Percentiles rank a stretch among this genome's conserved stretches.
These are phyloP conservation scores for Dactylella cylindrospora DNA, from an alignment of 2,329 filamentous ascomycete genomes.

Conservation along the genomic window DNA sequence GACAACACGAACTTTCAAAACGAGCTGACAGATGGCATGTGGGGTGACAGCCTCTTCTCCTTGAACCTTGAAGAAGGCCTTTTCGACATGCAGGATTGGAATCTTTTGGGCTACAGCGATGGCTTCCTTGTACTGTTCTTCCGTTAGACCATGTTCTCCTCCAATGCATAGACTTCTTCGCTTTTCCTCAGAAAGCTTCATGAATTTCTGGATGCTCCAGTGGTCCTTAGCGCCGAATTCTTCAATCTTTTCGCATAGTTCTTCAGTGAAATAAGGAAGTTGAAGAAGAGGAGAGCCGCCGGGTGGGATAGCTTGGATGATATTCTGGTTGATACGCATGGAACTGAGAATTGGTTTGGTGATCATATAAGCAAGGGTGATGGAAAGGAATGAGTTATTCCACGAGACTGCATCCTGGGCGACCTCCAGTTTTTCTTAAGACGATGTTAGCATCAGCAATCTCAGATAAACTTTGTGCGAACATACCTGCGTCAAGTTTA, in stretches of 20 bases:
- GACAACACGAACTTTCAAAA: slow-evolving; percentile 91
- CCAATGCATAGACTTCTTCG: slow-evolving; percentile 72
- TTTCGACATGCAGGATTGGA: slow-evolving; percentile 79
- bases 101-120: slow-evolving; percentile 79
- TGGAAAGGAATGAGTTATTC: slow-evolving; percentile 82
- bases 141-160: slow-evolving; percentile 67
- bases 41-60: slow-evolving; percentile 92
- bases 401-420: slow-evolving; percentile 82
- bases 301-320: slow-evolving; percentile 87
- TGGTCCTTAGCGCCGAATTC: slow-evolving; percentile 71
- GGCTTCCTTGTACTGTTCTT: slow-evolving; percentile 73
- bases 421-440: slow-evolving; percentile 75
- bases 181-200: slow-evolving; percentile 75
- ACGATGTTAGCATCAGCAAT: slow-evolving; percentile 42
- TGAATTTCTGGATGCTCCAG: slow-evolving; percentile 80
- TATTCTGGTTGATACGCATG: slow-evolving; percentile 77
- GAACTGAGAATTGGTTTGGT: slow-evolving; percentile 78
- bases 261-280: slow-evolving; percentile 78
- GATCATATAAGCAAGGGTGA: slow-evolving; percentile 82
- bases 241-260: slow-evolving; percentile 67
- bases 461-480: background rate
- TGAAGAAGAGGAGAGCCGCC: slow-evolving; percentile 84
- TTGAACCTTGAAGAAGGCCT: slow-evolving; percentile 97
- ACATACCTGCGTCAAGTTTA: slow-evolving; percentile 48
- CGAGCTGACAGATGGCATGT: slow-evolving; percentile 85